Percentiles rank a stretch among this genome's conserved stretches.
Conservation (phyloP, 495 filamentous ascomycete species). For the Aspergillus homomorphus region DNA sequence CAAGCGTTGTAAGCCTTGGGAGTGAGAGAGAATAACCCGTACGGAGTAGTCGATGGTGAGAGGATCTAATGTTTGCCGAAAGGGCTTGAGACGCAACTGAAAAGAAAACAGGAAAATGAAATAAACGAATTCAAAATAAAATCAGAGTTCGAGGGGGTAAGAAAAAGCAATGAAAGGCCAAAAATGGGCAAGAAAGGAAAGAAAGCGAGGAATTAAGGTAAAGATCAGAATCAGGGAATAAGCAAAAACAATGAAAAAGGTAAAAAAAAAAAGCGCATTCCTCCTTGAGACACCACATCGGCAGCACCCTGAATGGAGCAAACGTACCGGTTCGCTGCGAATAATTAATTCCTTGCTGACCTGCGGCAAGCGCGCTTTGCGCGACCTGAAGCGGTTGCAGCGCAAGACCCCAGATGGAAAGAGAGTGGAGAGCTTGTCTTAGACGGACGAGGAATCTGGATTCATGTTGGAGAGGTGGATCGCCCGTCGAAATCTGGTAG, state of each 20-base stretch:
- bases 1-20: slow-evolving; percentile 5
- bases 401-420: slow-evolving; percentile 35
- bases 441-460: slow-evolving; percentile 12
- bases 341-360: slow-evolving; percentile 9
- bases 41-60: slow-evolving; percentile 3
- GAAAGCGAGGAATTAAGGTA: slow-evolving; percentile 1
- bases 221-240: slow-evolving; percentile 7
- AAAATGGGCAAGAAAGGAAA: slow-evolving; percentile 6
- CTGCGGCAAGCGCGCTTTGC: slow-evolving; percentile 48
- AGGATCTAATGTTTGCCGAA: slow-evolving; percentile 4
- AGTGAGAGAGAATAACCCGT: slow-evolving; percentile 8
- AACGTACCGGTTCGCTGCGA: neutral
- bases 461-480: slow-evolving; percentile 17
- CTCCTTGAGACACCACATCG: slow-evolving; percentile 17
- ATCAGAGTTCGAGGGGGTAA: slow-evolving; percentile 3
- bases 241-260: slow-evolving; percentile 6
- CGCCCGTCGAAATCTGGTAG: slow-evolving; percentile 6
- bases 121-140: slow-evolving; percentile 13
- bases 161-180: slow-evolving; percentile 11
- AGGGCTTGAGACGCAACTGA: slow-evolving; percentile 7
- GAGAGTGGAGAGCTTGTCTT: slow-evolving; percentile 1
- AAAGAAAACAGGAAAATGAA: slow-evolving; percentile 9
- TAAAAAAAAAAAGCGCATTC: slow-evolving; percentile 17
- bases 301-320: slow-evolving; percentile 2
- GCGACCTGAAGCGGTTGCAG: slow-evolving; percentile 40